Evolutionary conservation across 306 rosid species (phyloP), one percentile per base, ranked within the genome.

Genomic region (Quercus aquifolioides): DNA sequence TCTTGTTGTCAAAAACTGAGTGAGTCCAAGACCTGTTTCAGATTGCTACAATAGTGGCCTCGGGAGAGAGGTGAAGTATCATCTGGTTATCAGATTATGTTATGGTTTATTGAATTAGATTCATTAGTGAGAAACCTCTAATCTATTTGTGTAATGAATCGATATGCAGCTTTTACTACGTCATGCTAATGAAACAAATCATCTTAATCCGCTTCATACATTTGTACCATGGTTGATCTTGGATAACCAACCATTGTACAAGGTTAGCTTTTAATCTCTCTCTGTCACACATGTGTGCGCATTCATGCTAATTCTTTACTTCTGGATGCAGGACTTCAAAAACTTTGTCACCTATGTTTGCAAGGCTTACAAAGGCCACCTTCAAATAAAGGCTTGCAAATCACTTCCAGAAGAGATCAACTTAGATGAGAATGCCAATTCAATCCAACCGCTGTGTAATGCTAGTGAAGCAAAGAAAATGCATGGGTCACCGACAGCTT

Each of bases 301-400:
- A 7, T 55, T 41, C 18, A 70, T 17, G 1, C 23, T 11, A 18
- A 15, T 23, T 70, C 15, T 12, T 70, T 21, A 21, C 54, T 18
- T 69, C 19, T 35, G 69, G 62, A 43, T 76, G 79, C 81, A 85
- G 86, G 43, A 57, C 71, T 85, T 7, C 35, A 51, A 43, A 35
- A 76, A 82, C 35, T 78, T 81, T 58, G 74, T 78, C 35, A 26
- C 46, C 62, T 72, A 81, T 43, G 74, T 79, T 35, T 85, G 86
- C 70, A 52, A 64, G 19, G 81, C 88, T 20, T 78, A 78, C 69
- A 64, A 33, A 46, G 88, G 81, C 56, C 52, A 26, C 43, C 69
- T 74, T 9, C 64, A 26, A 65, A 81, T 83, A 74, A 51, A 68
- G 71, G 84, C 75, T 56, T 85, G 86, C 79, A 33, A 10, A 41